These are phyloP conservation scores for Erysimum cheiri DNA, from an alignment of 441 rosid genomes.

Conservation along the genomic window DNA sequence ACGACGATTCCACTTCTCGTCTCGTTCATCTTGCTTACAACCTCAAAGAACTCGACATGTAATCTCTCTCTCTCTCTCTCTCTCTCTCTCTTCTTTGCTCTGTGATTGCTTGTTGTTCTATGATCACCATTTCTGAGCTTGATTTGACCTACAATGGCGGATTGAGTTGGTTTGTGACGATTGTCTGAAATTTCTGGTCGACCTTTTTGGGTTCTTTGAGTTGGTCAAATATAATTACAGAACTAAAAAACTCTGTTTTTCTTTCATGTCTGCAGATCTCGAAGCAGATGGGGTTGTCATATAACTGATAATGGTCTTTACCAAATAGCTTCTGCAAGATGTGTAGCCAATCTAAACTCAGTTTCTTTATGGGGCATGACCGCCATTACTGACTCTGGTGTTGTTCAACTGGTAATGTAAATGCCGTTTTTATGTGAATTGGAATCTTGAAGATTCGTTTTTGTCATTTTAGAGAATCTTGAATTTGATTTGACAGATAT, in stretches of 20 bases:
- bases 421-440: not conserved
- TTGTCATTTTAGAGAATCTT: slow-evolving; percentile 18
- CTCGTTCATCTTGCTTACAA: slow-evolving; percentile 70
- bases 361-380: slow-evolving; percentile 89
- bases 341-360: slow-evolving; percentile 69
- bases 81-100: not conserved
- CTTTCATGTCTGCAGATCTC: slow-evolving; percentile 55
- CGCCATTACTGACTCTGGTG: slow-evolving; percentile 85
- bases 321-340: slow-evolving; percentile 69
- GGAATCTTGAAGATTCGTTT: slow-evolving; percentile 18
- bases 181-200: slow-evolving; percentile 3
- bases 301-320: slow-evolving; percentile 74
- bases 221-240: slow-evolving; percentile 4
- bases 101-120: not conserved
- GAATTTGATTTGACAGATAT: slow-evolving; percentile 50
- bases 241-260: slow-evolving; percentile 6
- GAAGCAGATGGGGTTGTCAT: slow-evolving; percentile 94
- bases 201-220: slow-evolving; percentile 1
- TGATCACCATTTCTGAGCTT: slow-evolving; percentile 13
- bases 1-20: slow-evolving; percentile 77
- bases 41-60: slow-evolving; percentile 92
- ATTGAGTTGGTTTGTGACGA: not conserved
- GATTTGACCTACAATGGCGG: slow-evolving; percentile 27
- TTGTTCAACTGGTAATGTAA: slow-evolving; percentile 68
- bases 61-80: slow-evolving; percentile 20